Conservation (phyloP, 495 filamentous ascomycete species). For the Aspergillus mulundensis region DNA sequence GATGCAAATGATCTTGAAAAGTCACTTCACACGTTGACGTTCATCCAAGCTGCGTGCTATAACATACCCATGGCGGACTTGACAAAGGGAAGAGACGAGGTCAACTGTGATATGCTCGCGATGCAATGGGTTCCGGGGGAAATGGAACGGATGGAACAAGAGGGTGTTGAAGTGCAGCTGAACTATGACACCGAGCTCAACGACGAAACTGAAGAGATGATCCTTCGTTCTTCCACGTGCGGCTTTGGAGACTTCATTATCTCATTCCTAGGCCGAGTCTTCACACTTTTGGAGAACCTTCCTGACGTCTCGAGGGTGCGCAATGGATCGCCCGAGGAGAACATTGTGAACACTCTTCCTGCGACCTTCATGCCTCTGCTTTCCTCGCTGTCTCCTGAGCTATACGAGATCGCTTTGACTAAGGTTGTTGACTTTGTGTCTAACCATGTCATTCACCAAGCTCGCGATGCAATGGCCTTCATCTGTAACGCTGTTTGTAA, state of each 20-base stretch:
- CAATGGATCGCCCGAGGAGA: slow-evolving; percentile 91
- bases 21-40: slow-evolving; percentile 87
- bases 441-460: slow-evolving; percentile 95
- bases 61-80: slow-evolving; percentile 88
- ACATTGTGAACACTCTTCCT: slow-evolving; percentile 92
- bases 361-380: slow-evolving; percentile 89
- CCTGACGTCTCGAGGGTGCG: slow-evolving; percentile 83
- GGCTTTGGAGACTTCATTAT: slow-evolving; percentile 89
- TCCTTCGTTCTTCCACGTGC: slow-evolving; percentile 92
- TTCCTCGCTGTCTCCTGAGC: slow-evolving; percentile 84
- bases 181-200: slow-evolving; percentile 79
- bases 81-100: slow-evolving; percentile 61
- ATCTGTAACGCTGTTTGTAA: slow-evolving; percentile 96
- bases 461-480: slow-evolving; percentile 97
- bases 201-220: slow-evolving; percentile 83
- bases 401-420: slow-evolving; percentile 85
- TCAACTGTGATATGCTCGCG: slow-evolving; percentile 73
- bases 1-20: slow-evolving; percentile 98
- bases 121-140: slow-evolving; percentile 92
- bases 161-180: slow-evolving; percentile 76
- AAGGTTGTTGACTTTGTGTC: slow-evolving; percentile 92
- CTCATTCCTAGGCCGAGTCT: slow-evolving; percentile 87
- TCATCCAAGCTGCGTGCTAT: slow-evolving; percentile 91
- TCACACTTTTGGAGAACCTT: slow-evolving; percentile 91
- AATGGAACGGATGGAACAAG: slow-evolving; percentile 86